Base-by-base conservation (phyloP, 148 eudicot species). In the Chenopodium album region DNA sequence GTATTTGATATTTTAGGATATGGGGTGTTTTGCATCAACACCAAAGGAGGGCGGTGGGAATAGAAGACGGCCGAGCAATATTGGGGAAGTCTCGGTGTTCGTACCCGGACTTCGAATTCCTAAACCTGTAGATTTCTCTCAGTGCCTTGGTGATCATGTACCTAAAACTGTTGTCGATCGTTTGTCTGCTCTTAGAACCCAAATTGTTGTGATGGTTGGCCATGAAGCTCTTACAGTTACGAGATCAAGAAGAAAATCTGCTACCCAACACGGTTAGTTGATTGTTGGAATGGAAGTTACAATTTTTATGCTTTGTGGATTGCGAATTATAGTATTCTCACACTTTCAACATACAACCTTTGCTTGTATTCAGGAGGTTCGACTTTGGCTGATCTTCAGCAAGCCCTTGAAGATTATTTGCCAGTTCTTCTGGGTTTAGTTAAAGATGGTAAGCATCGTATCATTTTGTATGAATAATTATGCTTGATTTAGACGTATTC, bases 191-290 rank as follows among this genome's bases (percentile, higher is more conserved):
- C 98, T 95, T 80, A 88, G 99, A 82, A 95, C 97, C 54, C 92
- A 94, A 74, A 89, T 95, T 86, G 94, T 92, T 77, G 95, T 94
- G 34, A 95, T 95, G 98, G 99, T 97, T 70, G 92, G 94, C 63
- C 99, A 95, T 85, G 99, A 95, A 87, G 99, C 91, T 66, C 98
- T 95, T 46, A 88, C 98, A 14, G 88, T 95, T 74, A 93, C 99
- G 54, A 87, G 98, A 82, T 92, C 99, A 41, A 89, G 88, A 79
- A 84, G 98, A 82, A 94, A 86, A 87, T 90, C 91, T 28, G 85
- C 92, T 73, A 90, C 98, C 75, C 99, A 95, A 84, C 99, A 95
- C 79, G 99, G 99, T 95, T 81, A 84, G 92, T 90, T 34, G 65
- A 65, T 66, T 34, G 44, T 32, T 26, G 56, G 22, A 34, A 41